These are phyloP conservation scores for Cyclotella kingstonii DNA, from an alignment of 108 stramenopile genomes.

Conservation along the genomic window DNA sequence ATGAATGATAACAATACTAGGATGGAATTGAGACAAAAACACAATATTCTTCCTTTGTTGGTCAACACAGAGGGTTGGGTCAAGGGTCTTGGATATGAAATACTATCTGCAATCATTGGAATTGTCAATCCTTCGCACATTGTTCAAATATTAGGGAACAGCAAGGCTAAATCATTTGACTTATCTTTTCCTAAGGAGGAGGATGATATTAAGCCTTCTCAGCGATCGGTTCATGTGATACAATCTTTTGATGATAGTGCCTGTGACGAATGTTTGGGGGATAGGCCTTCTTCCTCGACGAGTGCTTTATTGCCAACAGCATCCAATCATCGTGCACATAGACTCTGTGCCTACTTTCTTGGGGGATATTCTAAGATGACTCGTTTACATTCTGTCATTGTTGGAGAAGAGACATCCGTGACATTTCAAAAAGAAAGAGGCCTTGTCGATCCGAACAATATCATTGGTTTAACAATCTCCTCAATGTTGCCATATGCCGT, in stretches of 20 bases:
- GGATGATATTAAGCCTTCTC: neutral
- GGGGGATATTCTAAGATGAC: constrained; percentile 38
- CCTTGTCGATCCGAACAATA: constrained; percentile 50
- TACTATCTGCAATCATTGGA: constrained; percentile 70
- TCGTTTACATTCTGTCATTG: constrained; percentile 11
- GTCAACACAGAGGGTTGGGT: constrained; percentile 96
- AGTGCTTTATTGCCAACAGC: constrained; percentile 37
- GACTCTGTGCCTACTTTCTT: constrained; percentile 73
- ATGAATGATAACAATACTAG: no score
- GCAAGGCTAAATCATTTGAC: constrained; percentile 64
- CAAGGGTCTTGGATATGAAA: constrained; percentile 83
- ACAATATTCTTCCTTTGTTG: constrained; percentile 78
- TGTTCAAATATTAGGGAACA: constrained; percentile 75
- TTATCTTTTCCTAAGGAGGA: constrained; percentile 29
- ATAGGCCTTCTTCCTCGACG: constrained; percentile 5
- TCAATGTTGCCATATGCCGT: constrained; percentile 49
- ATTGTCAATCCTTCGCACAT: constrained; percentile 63
- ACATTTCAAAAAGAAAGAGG: constrained; percentile 41
- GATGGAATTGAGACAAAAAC: no score
- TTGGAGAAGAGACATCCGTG: constrained; percentile 19
- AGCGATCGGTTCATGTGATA: constrained; percentile 11
- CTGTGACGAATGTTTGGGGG: neutral
- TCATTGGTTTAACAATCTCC: constrained; percentile 54
- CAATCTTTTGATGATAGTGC: constrained; percentile 24
- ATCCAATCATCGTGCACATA: constrained; percentile 53